These are phyloP conservation scores for Jatropha podagrica DNA, from an alignment of 441 rosid species.

Conservation along the genomic window DNA sequence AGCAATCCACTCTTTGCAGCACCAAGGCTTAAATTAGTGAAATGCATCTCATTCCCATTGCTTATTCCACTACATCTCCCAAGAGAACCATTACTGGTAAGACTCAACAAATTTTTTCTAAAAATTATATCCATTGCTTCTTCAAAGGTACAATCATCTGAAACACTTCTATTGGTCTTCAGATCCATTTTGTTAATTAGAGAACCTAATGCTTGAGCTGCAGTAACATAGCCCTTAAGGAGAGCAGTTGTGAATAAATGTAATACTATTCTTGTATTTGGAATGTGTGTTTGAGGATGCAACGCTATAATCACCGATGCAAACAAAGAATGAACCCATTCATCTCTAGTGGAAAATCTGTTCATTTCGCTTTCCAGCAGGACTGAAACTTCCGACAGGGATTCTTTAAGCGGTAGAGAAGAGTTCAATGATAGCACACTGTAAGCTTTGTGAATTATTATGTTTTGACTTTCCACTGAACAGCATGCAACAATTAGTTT, in stretches of 20 bases:
- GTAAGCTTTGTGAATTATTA: constrained; percentile 60
- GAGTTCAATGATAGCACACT: constrained; percentile 47
- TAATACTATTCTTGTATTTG: constrained; percentile 52
- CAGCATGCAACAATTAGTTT: constrained; percentile 66
- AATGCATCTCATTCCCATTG: constrained; percentile 34
- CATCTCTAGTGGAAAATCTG: constrained; percentile 50
- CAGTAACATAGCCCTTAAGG: constrained; percentile 56
- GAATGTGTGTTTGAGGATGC: constrained; percentile 54
- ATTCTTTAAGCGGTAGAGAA: constrained; percentile 45
- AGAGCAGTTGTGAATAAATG: constrained; percentile 44
- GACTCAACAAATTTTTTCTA: constrained; percentile 26
- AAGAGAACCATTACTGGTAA: constrained; percentile 25
- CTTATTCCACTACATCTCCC: constrained; percentile 26
- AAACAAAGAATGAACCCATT: constrained; percentile 68
- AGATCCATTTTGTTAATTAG: constrained; percentile 64
- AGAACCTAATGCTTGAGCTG: constrained; percentile 91
- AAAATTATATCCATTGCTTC: constrained; percentile 70
- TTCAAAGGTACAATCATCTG: constrained; percentile 51
- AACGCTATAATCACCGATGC: constrained; percentile 74
- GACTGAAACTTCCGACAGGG: constrained; percentile 29
- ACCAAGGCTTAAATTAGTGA: constrained; percentile 40
- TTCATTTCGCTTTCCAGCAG: constrained; percentile 37
- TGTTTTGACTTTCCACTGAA: constrained; percentile 62
- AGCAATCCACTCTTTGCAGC: constrained; percentile 34
- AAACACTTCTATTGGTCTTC: constrained; percentile 31